Evolutionary conservation across 1,284 basidiomycete genomes (phyloP).

Genomic region (Pseudozyma hubeiensis): DNA sequence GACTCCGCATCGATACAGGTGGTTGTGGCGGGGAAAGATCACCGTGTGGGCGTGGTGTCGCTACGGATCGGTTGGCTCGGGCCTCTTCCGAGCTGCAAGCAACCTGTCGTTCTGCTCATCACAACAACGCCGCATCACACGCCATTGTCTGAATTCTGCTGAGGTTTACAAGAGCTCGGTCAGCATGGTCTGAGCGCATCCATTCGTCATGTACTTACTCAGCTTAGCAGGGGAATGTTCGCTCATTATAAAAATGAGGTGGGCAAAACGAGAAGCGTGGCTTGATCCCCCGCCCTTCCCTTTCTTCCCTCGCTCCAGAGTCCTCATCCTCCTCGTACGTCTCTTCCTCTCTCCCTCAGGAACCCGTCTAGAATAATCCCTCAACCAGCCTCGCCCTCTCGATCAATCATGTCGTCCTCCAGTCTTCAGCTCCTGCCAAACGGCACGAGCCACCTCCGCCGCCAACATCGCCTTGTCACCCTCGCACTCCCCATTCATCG

Average conservation of each 20-base stretch:
- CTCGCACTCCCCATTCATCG: not conserved
- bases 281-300: not conserved
- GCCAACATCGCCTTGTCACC: conserved; percentile 3
- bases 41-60: conserved; percentile 1
- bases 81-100: not conserved
- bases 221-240: not conserved
- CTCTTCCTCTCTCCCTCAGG: not conserved
- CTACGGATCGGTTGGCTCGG: conserved; percentile 1
- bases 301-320: not conserved
- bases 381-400: too few species aligned
- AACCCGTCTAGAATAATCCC: too few species aligned
- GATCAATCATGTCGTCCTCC: conserved; percentile 8
- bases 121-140: not conserved
- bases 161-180: not conserved
- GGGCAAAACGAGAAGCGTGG: not conserved
- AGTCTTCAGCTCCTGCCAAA: conserved; percentile 14
- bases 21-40: not conserved
- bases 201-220: not conserved
- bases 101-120: not conserved
- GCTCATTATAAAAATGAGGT: conserved; percentile 1
- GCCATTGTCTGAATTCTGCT: not conserved
- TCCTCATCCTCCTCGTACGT: not conserved
- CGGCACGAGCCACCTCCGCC: not conserved
- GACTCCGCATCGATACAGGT: too few species aligned
- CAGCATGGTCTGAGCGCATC: not conserved